Conservation (phyloP, 2,329 filamentous ascomycete genomes). For the Penicillium sp. region DNA sequence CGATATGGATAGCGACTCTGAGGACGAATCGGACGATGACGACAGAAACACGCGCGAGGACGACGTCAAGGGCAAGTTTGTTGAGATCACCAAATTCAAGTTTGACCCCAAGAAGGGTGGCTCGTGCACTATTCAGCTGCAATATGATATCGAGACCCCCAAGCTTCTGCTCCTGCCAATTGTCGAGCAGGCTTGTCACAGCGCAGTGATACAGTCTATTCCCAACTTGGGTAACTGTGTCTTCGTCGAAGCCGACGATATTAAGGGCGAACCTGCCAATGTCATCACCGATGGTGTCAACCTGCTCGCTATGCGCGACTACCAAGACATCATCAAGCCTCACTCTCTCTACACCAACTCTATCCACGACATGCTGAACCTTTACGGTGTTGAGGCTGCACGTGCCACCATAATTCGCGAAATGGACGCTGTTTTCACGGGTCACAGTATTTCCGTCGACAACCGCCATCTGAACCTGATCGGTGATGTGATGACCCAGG, state of each 20-base stretch:
- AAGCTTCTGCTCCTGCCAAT: slow-evolving; percentile 93
- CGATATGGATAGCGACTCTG: slow-evolving; percentile 45
- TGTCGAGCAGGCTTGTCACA: slow-evolving; percentile 78
- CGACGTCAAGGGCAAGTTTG: slow-evolving; percentile 66
- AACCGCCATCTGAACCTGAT: slow-evolving; percentile 92
- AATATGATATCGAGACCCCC: slow-evolving; percentile 76
- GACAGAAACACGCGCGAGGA: slow-evolving; percentile 60
- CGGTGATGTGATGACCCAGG: slow-evolving; percentile 96
- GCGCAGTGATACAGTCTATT: slow-evolving; percentile 86
- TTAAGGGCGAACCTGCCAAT: slow-evolving; percentile 52
- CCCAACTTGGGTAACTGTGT: slow-evolving; percentile 74
- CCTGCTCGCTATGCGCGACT: slow-evolving; percentile 86
- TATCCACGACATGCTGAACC: slow-evolving; percentile 78
- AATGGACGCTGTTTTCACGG: slow-evolving; percentile 80
- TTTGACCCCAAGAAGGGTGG: slow-evolving; percentile 76
- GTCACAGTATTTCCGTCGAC: slow-evolving; percentile 92
- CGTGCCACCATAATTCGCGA: slow-evolving; percentile 86
- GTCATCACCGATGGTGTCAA: slow-evolving; percentile 87
- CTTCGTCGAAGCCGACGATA: slow-evolving; percentile 64
- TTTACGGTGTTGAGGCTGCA: slow-evolving; percentile 93
- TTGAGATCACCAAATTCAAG: slow-evolving; percentile 74
- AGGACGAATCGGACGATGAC: slow-evolving; percentile 44
- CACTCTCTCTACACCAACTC: slow-evolving; percentile 90
- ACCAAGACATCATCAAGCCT: slow-evolving; percentile 82
- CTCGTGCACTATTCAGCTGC: slow-evolving; percentile 80